A percentile compares a stretch with the other conserved stretches of the same genome.
Conservation (phyloP, 192 early-diverging fungal genomes). For the Ramicandelaber brevisporus region DNA sequence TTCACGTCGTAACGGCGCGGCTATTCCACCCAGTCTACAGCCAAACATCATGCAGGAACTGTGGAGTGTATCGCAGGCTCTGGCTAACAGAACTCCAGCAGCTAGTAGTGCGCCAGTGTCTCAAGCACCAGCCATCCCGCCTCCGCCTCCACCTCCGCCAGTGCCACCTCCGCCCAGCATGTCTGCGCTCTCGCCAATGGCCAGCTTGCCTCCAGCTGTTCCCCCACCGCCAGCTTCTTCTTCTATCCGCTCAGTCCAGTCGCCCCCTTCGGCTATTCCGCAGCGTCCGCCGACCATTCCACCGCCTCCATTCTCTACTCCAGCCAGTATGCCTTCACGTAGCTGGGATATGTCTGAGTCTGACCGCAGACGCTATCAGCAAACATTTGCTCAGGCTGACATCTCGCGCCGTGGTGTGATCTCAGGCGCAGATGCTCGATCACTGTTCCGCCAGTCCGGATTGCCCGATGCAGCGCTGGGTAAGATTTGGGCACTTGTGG, state of each 20-base stretch:
- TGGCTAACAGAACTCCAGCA: too few relatives aligned
- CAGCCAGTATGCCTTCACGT: background rate
- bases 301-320: background rate
- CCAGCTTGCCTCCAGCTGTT: too few relatives aligned
- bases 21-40: conserved; percentile 21
- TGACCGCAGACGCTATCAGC: conserved; percentile 13
- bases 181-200: too few relatives aligned
- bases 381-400: conserved; percentile 23
- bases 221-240: background rate
- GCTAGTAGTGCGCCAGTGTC: too few relatives aligned
- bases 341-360: conserved; percentile 9
- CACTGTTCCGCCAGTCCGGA: conserved; percentile 29
- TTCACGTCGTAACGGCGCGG: conserved; percentile 21
- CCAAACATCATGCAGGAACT: too few relatives aligned
- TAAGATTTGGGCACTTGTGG: conserved; percentile 20
- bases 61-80: too few relatives aligned
- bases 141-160: too few relatives aligned
- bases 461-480: conserved; percentile 20
- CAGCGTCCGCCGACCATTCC: background rate
- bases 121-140: too few relatives aligned
- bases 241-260: conserved; percentile 1
- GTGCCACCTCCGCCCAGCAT: too few relatives aligned
- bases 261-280: background rate
- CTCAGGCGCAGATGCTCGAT: conserved; percentile 21
- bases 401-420: conserved; percentile 16